Conservation (phyloP, 2,329 filamentous ascomycete species). For the Truncatella angustata region DNA sequence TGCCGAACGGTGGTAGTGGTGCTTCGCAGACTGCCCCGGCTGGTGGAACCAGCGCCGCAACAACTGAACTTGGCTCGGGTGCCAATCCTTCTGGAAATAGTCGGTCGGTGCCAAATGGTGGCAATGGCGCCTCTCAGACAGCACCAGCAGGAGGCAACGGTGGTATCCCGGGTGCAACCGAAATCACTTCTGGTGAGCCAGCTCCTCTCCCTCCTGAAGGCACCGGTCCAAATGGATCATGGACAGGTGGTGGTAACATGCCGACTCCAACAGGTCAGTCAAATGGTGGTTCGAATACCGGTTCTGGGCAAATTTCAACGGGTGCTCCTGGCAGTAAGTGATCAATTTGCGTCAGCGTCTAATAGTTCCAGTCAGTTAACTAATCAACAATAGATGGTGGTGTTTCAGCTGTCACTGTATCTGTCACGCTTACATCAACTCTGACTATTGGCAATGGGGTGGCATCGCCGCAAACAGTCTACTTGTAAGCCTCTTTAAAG, state of each 20-base stretch:
- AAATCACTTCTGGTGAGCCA: not conserved
- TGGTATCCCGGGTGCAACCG: not conserved
- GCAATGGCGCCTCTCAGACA: not conserved
- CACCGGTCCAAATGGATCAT: not conserved
- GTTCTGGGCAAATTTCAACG: not conserved
- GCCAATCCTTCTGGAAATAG: not conserved
- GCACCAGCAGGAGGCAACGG: not conserved
- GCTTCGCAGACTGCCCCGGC: not conserved
- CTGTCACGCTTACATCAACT: slow-evolving; percentile 1
- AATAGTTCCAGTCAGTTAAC: not conserved
- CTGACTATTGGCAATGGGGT: not conserved
- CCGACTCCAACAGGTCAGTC: not conserved
- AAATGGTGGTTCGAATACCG: not conserved
- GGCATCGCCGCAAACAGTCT: not conserved
- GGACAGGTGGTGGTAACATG: slow-evolving; percentile 6
- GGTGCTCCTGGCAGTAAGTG: slow-evolving; percentile 9
- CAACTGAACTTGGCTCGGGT: not conserved
- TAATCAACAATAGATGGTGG: not conserved
- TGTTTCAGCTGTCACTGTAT: not conserved
- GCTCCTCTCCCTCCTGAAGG: slow-evolving; percentile 2
- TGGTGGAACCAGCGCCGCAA: not conserved
- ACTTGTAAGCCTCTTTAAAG: not conserved
- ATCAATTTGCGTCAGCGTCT: not conserved
- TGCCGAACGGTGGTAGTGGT: not conserved
- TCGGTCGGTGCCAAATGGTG: not conserved